A percentile compares a stretch with the other conserved stretches of the same genome.
Evolutionary conservation across 805 yeast genomes (phyloP).

Genomic region (Priceomyces medius): DNA sequence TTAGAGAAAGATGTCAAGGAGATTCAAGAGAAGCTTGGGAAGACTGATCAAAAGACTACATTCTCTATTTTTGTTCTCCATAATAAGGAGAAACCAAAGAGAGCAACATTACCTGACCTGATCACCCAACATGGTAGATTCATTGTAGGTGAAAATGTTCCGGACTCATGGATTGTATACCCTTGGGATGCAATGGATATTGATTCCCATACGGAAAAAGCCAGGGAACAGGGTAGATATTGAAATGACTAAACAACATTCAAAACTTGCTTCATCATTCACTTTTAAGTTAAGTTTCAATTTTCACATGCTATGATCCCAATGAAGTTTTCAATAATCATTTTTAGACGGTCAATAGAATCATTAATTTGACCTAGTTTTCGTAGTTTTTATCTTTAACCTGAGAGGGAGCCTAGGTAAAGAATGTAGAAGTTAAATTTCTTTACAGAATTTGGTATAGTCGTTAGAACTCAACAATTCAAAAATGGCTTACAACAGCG

Average conservation of each 20-base stretch:
- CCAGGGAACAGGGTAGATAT: slow-evolving; percentile 65
- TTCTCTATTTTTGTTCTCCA: slow-evolving; percentile 80
- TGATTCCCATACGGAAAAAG: slow-evolving; percentile 67
- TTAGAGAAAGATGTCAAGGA: slow-evolving; percentile 60
- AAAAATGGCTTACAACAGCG: too few species aligned
- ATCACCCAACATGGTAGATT: slow-evolving; percentile 66
- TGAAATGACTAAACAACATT: slow-evolving; percentile 19
- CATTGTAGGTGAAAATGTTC: slow-evolving; percentile 70
- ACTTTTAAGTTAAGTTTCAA: too few species aligned
- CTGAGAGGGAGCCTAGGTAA: too few species aligned
- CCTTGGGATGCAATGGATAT: slow-evolving; percentile 89
- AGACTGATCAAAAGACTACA: slow-evolving; percentile 58
- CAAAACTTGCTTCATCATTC: neutral
- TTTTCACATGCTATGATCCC: too few species aligned
- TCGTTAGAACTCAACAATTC: too few species aligned
- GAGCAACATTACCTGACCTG: slow-evolving; percentile 65
- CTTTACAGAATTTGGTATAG: too few species aligned
- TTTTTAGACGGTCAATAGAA: too few species aligned
- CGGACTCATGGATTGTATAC: slow-evolving; percentile 82
- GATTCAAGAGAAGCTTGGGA: slow-evolving; percentile 59
- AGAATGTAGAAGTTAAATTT: too few species aligned
- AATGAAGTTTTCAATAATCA: too few species aligned
- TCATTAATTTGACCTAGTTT: too few species aligned
- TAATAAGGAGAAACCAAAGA: slow-evolving; percentile 79
- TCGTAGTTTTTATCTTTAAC: too few species aligned